These are phyloP conservation scores for Suillus cothurnatus DNA, from an alignment of 768 basidiomycete species.

Conservation along the genomic window DNA sequence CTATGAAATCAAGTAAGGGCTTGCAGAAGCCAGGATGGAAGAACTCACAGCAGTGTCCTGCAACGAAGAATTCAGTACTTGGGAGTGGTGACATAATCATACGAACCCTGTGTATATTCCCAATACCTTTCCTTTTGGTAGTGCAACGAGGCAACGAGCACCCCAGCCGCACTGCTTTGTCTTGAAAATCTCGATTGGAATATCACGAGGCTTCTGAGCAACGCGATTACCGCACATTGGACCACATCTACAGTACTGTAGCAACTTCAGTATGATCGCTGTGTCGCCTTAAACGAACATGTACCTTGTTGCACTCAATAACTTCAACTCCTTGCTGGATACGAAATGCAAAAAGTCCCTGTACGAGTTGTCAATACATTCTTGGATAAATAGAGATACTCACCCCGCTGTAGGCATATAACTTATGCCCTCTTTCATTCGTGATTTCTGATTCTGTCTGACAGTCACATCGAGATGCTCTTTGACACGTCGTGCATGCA, in stretches of 20 bases:
- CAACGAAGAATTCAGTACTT: slow-evolving; percentile 10
- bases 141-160: slow-evolving; percentile 44
- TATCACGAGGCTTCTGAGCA: slow-evolving; percentile 56
- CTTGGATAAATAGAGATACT: slow-evolving; percentile 21
- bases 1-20: slow-evolving; percentile 28
- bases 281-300: slow-evolving; percentile 10
- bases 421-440: slow-evolving; percentile 29
- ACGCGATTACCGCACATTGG: slow-evolving; percentile 58
- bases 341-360: slow-evolving; percentile 56
- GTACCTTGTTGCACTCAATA: slow-evolving; percentile 67
- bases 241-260: slow-evolving; percentile 49
- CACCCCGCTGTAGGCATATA: slow-evolving; percentile 47
- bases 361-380: slow-evolving; percentile 7
- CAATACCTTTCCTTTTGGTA: slow-evolving; percentile 59
- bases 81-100: slow-evolving; percentile 1
- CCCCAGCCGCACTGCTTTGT: slow-evolving; percentile 67
- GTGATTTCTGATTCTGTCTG: slow-evolving; percentile 45
- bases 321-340: slow-evolving; percentile 48
- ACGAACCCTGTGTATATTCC: slow-evolving; percentile 71
- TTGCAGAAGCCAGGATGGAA: not conserved
- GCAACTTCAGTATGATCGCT: not conserved
- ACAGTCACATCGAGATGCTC: slow-evolving; percentile 46
- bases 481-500: slow-evolving; percentile 41
- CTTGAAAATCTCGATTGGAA: slow-evolving; percentile 68
- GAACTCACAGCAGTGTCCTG: slow-evolving; percentile 50